Evolutionary conservation across 495 filamentous ascomycete genomes (phyloP).

Genomic region (Penicillium malachiteum): DNA sequence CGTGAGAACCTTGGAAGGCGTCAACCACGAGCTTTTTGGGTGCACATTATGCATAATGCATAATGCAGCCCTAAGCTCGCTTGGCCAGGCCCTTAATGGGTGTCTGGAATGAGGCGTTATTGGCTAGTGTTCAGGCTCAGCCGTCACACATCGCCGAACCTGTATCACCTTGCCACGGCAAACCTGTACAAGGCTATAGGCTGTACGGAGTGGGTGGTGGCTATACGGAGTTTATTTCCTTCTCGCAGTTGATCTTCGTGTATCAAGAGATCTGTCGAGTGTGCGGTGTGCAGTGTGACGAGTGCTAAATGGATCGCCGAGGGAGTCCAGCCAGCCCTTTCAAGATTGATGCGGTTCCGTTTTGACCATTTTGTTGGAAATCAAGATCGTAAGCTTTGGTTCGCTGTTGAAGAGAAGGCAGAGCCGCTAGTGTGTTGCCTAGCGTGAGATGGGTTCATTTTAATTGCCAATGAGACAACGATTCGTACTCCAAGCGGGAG

Average conservation of each 20-base stretch:
- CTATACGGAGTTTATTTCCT: not conserved
- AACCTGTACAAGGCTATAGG: not conserved
- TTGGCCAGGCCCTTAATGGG: not conserved
- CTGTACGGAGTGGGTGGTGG: not conserved
- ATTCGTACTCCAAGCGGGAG: not conserved
- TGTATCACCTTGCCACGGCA: not conserved
- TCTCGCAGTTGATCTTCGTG: not conserved
- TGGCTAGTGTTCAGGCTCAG: not conserved
- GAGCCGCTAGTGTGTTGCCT: constrained; percentile 10
- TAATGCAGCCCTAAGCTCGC: constrained; percentile 12
- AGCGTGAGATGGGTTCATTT: not conserved
- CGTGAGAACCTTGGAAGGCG: not conserved
- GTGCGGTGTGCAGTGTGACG: not conserved
- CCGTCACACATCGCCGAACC: constrained; percentile 4
- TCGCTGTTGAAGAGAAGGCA: not conserved
- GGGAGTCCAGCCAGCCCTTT: not conserved
- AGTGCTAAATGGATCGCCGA: not conserved
- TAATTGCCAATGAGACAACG: not conserved
- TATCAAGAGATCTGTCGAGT: not conserved
- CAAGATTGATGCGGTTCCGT: not conserved
- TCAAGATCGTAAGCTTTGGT: not conserved
- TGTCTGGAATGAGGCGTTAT: not conserved
- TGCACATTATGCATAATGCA: not conserved
- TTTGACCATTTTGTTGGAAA: not conserved
- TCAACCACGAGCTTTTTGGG: constrained; percentile 6